phyloP scores from a whole-genome alignment of 2,329 filamentous ascomycete species.

The Microdochium bolleyi region DNA sequence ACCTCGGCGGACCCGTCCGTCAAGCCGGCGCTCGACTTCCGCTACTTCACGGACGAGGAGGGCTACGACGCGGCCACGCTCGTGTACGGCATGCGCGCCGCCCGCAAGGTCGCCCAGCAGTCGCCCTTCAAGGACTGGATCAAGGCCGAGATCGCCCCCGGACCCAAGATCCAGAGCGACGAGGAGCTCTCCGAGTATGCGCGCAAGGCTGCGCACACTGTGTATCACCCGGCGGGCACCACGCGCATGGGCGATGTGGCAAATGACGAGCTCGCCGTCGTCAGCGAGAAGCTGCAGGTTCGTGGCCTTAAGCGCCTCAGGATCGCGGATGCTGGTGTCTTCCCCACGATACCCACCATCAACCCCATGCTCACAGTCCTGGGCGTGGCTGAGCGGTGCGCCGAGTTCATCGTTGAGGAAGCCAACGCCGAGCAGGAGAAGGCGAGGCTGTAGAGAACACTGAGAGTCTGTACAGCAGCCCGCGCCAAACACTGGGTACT shows the following conservation, averaged over 20 bases:
- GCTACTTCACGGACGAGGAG: slow-evolving; percentile 81
- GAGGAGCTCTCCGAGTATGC: slow-evolving; percentile 79
- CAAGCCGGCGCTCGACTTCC: slow-evolving; percentile 81
- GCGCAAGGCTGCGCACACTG: slow-evolving; percentile 73
- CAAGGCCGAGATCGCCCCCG: slow-evolving; percentile 73
- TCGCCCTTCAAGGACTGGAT: slow-evolving; percentile 77
- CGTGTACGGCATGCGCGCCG: slow-evolving; percentile 67
- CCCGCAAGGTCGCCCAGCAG: slow-evolving; percentile 68
- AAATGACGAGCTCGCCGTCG: slow-evolving; percentile 66
- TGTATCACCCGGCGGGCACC: slow-evolving; percentile 84
- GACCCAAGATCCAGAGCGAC: slow-evolving; percentile 64
- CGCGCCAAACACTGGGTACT: neutral
- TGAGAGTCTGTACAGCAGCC: neutral
- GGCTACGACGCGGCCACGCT: slow-evolving; percentile 79
- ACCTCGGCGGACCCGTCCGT: slow-evolving; percentile 66
- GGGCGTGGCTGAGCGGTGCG: slow-evolving; percentile 73
- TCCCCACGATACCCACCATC: slow-evolving; percentile 78
- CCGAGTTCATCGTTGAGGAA: slow-evolving; percentile 73
- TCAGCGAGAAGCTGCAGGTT: slow-evolving; percentile 67
- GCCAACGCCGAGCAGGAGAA: slow-evolving; percentile 41
- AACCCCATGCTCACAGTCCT: slow-evolving; percentile 90
- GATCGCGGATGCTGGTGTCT: slow-evolving; percentile 81
- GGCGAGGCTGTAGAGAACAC: slow-evolving; percentile 17
- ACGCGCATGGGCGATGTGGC: slow-evolving; percentile 79
- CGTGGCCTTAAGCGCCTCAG: slow-evolving; percentile 65